phyloP scores from a whole-genome alignment of 202 grass and related monocot species.

The Panicum virgatum region DNA sequence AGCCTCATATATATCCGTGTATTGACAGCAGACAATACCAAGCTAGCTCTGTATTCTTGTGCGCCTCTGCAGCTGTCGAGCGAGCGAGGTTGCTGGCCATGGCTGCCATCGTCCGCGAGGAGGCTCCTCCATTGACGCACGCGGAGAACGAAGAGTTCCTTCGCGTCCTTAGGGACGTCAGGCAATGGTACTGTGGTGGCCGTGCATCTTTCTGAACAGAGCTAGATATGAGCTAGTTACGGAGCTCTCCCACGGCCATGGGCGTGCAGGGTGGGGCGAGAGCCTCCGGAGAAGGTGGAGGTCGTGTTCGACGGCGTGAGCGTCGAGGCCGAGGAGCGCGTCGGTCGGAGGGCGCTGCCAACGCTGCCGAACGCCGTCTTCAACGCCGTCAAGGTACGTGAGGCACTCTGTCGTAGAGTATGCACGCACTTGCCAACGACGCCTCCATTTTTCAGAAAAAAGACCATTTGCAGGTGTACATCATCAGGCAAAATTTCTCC shows the following conservation, averaged over 20 bases:
- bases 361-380: not conserved
- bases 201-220: not conserved
- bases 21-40: too few relatives aligned
- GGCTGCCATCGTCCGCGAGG: not conserved
- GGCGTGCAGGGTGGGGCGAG: not conserved
- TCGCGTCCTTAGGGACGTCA: not conserved
- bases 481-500: too few relatives aligned
- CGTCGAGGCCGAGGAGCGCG: not conserved
- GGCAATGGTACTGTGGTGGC: not conserved
- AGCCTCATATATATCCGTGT: too few relatives aligned
- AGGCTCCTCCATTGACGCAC: conserved; percentile 5
- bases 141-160: conserved; percentile 2
- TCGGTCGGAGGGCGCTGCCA: not conserved
- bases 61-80: not conserved
- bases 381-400: not conserved
- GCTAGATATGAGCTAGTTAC: not conserved
- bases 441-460: too few relatives aligned
- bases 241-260: not conserved
- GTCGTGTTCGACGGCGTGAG: not conserved
- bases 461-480: too few relatives aligned
- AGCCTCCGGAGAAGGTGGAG: conserved; percentile 2
- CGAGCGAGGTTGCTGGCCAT: not conserved
- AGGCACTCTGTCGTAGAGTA: too few relatives aligned
- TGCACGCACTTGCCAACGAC: too few relatives aligned
- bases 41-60: too few relatives aligned